phyloP scores from a whole-genome alignment of 768 basidiomycete species.

The Boletus fagicola region DNA sequence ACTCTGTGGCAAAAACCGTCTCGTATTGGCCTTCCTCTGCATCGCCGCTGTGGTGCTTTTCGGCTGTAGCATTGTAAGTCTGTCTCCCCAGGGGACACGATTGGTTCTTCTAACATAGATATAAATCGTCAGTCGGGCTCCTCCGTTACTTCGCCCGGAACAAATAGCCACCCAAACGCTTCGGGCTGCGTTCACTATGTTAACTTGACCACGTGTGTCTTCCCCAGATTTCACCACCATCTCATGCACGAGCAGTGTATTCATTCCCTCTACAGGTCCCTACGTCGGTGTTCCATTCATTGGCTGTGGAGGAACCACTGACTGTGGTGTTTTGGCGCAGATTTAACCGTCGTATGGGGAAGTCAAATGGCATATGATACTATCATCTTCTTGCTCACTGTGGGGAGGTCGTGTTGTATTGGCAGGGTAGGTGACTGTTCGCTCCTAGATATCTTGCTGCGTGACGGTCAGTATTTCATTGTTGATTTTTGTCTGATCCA shows the following conservation, averaged over 20 bases:
- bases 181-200: neutral
- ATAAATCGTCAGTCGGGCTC: constrained; percentile 10
- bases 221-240: neutral
- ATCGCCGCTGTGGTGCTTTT: neutral
- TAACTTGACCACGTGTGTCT: constrained; percentile 1
- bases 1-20: constrained; percentile 11
- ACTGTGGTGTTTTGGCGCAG: neutral
- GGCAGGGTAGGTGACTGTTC: constrained; percentile 1
- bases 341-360: constrained; percentile 6
- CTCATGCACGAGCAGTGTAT: neutral
- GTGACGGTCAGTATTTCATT: constrained; percentile 16
- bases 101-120: neutral
- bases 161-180: too few species aligned
- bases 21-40: constrained; percentile 4
- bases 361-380: constrained; percentile 21
- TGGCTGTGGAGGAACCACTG: neutral
- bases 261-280: constrained; percentile 1
- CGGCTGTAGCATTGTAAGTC: constrained; percentile 8
- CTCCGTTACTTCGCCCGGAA: neutral
- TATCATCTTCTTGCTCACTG: constrained; percentile 21
- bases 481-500: neutral
- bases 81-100: too few species aligned
- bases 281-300: constrained; percentile 8
- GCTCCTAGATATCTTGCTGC: constrained; percentile 14
- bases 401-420: constrained; percentile 12